These are phyloP conservation scores for Starmerella khaoyaiensis DNA, from an alignment of 805 yeast genomes.

Conservation along the genomic window DNA sequence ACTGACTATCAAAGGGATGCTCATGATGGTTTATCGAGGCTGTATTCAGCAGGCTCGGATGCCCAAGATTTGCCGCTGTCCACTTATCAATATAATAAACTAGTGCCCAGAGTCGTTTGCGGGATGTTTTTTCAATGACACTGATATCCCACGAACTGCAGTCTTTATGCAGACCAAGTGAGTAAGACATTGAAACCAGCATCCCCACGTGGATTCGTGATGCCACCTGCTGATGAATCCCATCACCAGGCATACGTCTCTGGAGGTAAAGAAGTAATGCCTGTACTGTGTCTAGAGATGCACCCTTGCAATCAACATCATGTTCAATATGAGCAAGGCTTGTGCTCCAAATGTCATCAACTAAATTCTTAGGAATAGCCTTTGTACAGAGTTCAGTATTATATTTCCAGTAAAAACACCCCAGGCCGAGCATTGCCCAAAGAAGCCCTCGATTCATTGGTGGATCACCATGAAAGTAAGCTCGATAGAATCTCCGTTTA, in stretches of 20 bases:
- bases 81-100: slow-evolving; percentile 30
- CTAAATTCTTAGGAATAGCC: slow-evolving; percentile 23
- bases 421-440: slow-evolving; percentile 27
- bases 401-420: slow-evolving; percentile 29
- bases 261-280: slow-evolving; percentile 26
- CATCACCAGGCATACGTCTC: slow-evolving; percentile 25
- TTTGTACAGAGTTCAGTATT: slow-evolving; percentile 25
- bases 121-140: slow-evolving; percentile 24
- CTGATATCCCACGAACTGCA: slow-evolving; percentile 28
- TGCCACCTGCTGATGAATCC: slow-evolving; percentile 24
- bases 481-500: slow-evolving; percentile 23
- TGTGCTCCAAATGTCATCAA: slow-evolving; percentile 22
- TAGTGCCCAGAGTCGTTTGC: slow-evolving; percentile 28
- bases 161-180: slow-evolving; percentile 28
- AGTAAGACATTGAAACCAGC: slow-evolving; percentile 24
- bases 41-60: slow-evolving; percentile 22
- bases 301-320: slow-evolving; percentile 22
- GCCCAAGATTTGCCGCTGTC: slow-evolving; percentile 27
- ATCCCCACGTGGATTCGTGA: slow-evolving; percentile 23
- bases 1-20: slow-evolving; percentile 12
- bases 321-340: slow-evolving; percentile 24
- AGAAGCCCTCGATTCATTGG: slow-evolving; percentile 25
- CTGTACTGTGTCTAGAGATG: slow-evolving; percentile 26
- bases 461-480: slow-evolving; percentile 23
- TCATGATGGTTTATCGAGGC: background rate